Base-by-base conservation (phyloP, 805 yeast genomes). In the Kluyveromyces wickerhamii region DNA sequence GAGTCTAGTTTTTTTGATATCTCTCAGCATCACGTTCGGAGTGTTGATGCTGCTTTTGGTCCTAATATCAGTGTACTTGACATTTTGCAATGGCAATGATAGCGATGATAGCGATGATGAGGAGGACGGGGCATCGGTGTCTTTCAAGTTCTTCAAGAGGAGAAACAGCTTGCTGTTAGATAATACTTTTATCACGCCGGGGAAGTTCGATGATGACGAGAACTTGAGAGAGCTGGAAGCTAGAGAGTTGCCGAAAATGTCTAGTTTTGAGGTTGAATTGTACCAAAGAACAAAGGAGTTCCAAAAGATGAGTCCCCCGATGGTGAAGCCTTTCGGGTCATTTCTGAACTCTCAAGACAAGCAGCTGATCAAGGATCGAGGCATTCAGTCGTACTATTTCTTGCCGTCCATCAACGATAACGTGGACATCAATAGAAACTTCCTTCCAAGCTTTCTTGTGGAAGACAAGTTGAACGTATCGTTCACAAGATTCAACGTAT, bases 331-430 rank as follows among this genome's bases (percentile, higher is more conserved):
- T 20, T 54, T 59, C 37, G 59, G 58, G 6, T 48, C 57, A 3
- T 57, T 42, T 36, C 41, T 53, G 23, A 48, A 47, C 16, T 43
- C 43, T 9, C 40, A 42, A 16, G 57, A 56, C 35, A 37, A 41
- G 19, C 51, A 51, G 28, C 45, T 50, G 30, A 50, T 59, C 17
- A 54, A 51, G 29, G 62, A 57, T 34, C 44, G 63, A 17, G 63
- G 63, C 4, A 51, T 59, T 13, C 62, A 57, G 42, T 49, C 59
- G 17, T 59, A 53, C 36, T 54, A 41, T 34, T 49, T 59, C 21
- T 38, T 57, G 21, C 60, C 62, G 4, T 53, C 58, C 26, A 54
- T 57, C 3, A 57, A 59, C 37, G 62, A 58, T 34, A 53, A 56
- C 35, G 52, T 57, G 8, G 57, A 52, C 34, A 42, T 42, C 19